These are phyloP conservation scores for Vicia faba DNA, from an alignment of 306 rosid species.

Conservation along the genomic window DNA sequence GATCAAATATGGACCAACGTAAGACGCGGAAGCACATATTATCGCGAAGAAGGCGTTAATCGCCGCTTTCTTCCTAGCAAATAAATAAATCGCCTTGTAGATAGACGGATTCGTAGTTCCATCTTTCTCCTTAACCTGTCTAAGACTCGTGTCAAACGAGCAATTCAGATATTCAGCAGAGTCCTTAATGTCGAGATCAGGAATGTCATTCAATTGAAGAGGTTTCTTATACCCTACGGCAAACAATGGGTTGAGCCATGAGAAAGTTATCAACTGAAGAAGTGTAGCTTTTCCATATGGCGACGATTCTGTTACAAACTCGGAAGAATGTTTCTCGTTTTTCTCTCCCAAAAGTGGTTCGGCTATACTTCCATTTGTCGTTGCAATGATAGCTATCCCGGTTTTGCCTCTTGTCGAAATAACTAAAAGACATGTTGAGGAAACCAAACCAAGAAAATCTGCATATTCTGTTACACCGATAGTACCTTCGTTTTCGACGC, in stretches of 20 bases:
- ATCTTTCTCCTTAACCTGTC: slow-evolving; percentile 60
- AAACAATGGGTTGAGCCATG: slow-evolving; percentile 94
- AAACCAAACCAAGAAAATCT: slow-evolving; percentile 56
- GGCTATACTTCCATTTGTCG: slow-evolving; percentile 42
- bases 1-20: slow-evolving; percentile 92
- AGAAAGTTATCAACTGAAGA: slow-evolving; percentile 71
- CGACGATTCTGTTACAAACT: slow-evolving; percentile 53
- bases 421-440: slow-evolving; percentile 57
- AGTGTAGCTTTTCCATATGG: slow-evolving; percentile 69
- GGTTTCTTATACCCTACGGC: slow-evolving; percentile 70
- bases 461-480: slow-evolving; percentile 54
- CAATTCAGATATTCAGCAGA: slow-evolving; percentile 63
- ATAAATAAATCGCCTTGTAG: slow-evolving; percentile 65
- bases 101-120: slow-evolving; percentile 63
- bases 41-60: slow-evolving; percentile 75
- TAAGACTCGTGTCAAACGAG: slow-evolving; percentile 59
- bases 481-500: slow-evolving; percentile 35
- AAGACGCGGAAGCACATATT: slow-evolving; percentile 70
- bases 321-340: slow-evolving; percentile 34
- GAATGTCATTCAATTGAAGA: slow-evolving; percentile 65
- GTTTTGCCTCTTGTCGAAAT: slow-evolving; percentile 70
- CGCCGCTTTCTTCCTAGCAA: slow-evolving; percentile 78
- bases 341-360: slow-evolving; percentile 72
- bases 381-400: slow-evolving; percentile 39
- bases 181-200: slow-evolving; percentile 66